These are phyloP conservation scores for Pseudodiploospora longispora DNA, from an alignment of 2,329 filamentous ascomycete species.

Conservation along the genomic window DNA sequence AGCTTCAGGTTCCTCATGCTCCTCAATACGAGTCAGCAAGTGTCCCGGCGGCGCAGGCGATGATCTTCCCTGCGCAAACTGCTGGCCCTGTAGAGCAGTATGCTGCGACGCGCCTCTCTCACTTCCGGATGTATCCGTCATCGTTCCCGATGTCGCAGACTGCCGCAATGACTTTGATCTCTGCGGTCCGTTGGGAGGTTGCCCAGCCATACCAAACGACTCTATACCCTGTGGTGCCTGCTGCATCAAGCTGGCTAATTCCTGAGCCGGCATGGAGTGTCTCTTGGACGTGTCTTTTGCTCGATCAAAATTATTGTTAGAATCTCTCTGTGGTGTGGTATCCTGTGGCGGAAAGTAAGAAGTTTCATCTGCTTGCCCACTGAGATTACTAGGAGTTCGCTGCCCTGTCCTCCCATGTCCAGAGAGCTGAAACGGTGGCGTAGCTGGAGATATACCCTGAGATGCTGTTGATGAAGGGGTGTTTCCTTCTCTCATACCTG, in stretches of 20 bases:
- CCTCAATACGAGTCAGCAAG: slow-evolving; percentile 10
- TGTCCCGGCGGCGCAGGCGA: slow-evolving; percentile 2
- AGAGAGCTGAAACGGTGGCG: not conserved
- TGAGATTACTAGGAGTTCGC: slow-evolving; percentile 5
- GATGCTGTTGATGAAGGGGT: not conserved
- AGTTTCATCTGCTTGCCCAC: not conserved
- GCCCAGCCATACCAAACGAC: not conserved
- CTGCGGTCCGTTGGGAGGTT: slow-evolving; percentile 1
- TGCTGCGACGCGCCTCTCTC: not conserved
- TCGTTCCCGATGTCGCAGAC: too few relatives aligned
- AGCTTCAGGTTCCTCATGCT: slow-evolving; percentile 10
- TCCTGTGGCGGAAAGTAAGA: slow-evolving; percentile 5
- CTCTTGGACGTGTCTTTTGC: slow-evolving; percentile 2
- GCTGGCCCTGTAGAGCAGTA: not conserved
- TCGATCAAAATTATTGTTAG: not conserved
- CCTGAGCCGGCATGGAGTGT: slow-evolving; percentile 3
- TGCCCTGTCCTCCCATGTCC: slow-evolving; percentile 2
- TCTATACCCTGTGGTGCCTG: not conserved
- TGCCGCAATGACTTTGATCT: slow-evolving; percentile 7
- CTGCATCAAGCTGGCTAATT: slow-evolving; percentile 1
- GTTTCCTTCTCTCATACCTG: not conserved
- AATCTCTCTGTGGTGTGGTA: not conserved
- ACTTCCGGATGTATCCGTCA: too few relatives aligned
- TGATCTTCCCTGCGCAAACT: not conserved
- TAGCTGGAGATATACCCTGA: not conserved